Evolutionary conservation across 2,329 filamentous ascomycete species (phyloP).

Genomic region (Penicillium corylophilum): DNA sequence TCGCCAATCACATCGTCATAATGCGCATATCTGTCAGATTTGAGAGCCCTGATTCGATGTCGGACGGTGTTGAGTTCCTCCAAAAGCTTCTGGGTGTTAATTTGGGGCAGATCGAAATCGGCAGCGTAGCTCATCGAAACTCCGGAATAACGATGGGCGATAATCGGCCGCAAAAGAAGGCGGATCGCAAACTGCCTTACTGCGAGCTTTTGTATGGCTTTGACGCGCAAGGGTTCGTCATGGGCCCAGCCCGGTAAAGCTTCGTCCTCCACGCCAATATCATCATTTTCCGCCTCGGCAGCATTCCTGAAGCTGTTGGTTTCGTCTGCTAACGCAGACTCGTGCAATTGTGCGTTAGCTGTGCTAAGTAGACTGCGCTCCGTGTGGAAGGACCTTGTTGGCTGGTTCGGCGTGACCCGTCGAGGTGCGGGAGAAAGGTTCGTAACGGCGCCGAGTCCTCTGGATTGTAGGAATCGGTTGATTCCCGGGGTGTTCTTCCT

Average conservation of each 20-base stretch:
- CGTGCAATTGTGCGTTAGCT: conserved; percentile 5
- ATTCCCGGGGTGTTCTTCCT: conserved; percentile 17
- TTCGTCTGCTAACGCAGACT: conserved; percentile 5
- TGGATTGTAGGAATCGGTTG: conserved; percentile 22
- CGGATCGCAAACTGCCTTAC: conserved; percentile 41
- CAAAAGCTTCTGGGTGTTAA: conserved; percentile 34
- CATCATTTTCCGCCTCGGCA: not conserved
- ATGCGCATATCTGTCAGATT: conserved; percentile 21
- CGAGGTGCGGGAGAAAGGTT: conserved; percentile 10
- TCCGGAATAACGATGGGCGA: conserved; percentile 41
- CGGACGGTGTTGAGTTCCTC: conserved; percentile 34
- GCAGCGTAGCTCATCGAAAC: conserved; percentile 32
- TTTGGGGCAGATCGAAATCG: conserved; percentile 29
- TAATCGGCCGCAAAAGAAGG: conserved; percentile 38
- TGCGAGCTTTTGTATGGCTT: conserved; percentile 41
- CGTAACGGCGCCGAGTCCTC: conserved; percentile 26
- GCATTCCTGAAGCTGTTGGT: not conserved
- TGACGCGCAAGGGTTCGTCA: conserved; percentile 31
- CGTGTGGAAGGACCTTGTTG: conserved; percentile 21
- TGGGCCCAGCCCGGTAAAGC: conserved; percentile 29
- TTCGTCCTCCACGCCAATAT: conserved; percentile 12
- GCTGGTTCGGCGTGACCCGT: conserved; percentile 10
- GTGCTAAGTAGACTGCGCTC: conserved; percentile 7
- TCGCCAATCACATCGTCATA: conserved; percentile 35
- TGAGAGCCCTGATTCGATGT: conserved; percentile 32